Conservation (phyloP, 106 monocot genomes). For the Chionographis japonica region DNA sequence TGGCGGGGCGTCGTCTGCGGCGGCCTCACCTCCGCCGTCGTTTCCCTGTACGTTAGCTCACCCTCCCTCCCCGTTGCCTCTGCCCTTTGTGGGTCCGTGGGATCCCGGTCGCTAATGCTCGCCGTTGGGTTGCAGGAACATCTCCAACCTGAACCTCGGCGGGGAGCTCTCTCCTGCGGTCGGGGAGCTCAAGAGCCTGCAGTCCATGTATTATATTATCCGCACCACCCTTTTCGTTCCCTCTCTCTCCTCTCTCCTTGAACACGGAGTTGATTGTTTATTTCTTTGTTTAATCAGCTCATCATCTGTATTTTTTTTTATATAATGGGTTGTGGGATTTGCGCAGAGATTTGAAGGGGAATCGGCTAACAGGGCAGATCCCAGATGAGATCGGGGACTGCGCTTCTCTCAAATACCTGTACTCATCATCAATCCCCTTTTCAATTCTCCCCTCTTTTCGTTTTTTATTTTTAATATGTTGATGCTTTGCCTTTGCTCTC, state of each 20-base stretch:
- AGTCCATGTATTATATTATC: slow-evolving; percentile 46
- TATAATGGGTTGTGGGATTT: slow-evolving; percentile 11
- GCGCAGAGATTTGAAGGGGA: slow-evolving; percentile 86
- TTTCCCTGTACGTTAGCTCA: slow-evolving; percentile 47
- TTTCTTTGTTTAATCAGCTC: too few relatives aligned
- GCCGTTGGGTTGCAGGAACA: slow-evolving; percentile 45
- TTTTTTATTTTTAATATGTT: background rate
- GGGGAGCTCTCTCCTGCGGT: slow-evolving; percentile 86
- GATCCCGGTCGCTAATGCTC: background rate
- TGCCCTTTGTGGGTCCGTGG: background rate
- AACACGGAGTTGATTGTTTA: too few relatives aligned
- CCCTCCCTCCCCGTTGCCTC: background rate
- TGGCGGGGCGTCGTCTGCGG: slow-evolving; percentile 88
- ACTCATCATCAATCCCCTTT: slow-evolving; percentile 4
- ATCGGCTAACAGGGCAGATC: slow-evolving; percentile 74
- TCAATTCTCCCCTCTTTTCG: slow-evolving; percentile 4
- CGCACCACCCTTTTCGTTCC: background rate
- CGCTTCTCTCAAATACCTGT: slow-evolving; percentile 82
- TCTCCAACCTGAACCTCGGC: slow-evolving; percentile 88
- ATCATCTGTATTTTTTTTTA: background rate
- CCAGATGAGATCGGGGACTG: slow-evolving; percentile 98
- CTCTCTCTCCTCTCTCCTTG: background rate
- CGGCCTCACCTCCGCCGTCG: slow-evolving; percentile 50
- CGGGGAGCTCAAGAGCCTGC: slow-evolving; percentile 73
- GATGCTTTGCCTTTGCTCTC: slow-evolving; percentile 8